phyloP scores from a whole-genome alignment of 768 basidiomycete species.

The Rickenella mellea region DNA sequence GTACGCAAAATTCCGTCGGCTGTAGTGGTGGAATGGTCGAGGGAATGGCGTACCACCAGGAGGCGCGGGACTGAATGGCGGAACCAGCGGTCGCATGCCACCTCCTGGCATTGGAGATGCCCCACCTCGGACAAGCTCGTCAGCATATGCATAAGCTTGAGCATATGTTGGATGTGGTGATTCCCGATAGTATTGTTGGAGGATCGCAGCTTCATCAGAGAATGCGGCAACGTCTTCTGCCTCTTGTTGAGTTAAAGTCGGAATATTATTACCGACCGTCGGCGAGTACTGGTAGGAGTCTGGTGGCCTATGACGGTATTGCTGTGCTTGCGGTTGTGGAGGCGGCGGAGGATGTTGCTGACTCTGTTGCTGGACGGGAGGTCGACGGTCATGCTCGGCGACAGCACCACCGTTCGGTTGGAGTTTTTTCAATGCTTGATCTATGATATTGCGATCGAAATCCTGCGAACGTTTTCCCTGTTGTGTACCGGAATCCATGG shows the following conservation, averaged over 20 bases:
- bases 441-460: slow-evolving; percentile 48
- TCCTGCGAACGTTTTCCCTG: no score
- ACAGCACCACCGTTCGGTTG: slow-evolving; percentile 14
- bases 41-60: slow-evolving; percentile 72
- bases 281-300: no score
- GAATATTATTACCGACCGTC: no score
- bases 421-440: slow-evolving; percentile 20
- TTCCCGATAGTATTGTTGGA: neutral
- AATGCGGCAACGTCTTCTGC: no score
- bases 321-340: slow-evolving; percentile 13
- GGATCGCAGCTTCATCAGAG: neutral
- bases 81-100: slow-evolving; percentile 15
- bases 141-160: slow-evolving; percentile 1
- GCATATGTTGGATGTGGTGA: neutral
- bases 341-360: slow-evolving; percentile 18
- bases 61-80: slow-evolving; percentile 41
- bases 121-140: no score
- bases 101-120: no score
- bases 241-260: no score
- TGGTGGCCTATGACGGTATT: slow-evolving; percentile 10
- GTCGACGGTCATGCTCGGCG: slow-evolving; percentile 13
- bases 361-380: slow-evolving; percentile 16
- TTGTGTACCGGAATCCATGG: no score
- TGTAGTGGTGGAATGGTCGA: slow-evolving; percentile 67
- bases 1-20: slow-evolving; percentile 35